These are phyloP conservation scores for Curvularia lunata DNA, from an alignment of 2,329 filamentous ascomycete genomes.

Conservation along the genomic window DNA sequence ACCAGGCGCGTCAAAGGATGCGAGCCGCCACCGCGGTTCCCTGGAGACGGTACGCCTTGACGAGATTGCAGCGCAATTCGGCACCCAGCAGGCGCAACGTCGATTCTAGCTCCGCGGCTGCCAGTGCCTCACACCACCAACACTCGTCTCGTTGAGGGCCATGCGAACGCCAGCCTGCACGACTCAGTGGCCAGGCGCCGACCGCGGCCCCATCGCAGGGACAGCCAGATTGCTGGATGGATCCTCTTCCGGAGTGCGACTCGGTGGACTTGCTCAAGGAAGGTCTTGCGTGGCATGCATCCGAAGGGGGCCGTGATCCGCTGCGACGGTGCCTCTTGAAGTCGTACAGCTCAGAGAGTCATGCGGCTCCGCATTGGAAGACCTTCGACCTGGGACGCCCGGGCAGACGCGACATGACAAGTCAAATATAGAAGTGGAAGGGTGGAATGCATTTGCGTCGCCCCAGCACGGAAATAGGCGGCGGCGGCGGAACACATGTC, in stretches of 20 bases:
- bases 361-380: neutral
- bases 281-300: constrained; percentile 8
- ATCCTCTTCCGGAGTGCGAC: constrained; percentile 2
- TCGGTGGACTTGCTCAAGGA: constrained; percentile 5
- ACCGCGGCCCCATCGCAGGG: constrained; percentile 6
- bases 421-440: neutral
- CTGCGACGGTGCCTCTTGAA: constrained; percentile 5
- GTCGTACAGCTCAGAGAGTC: neutral
- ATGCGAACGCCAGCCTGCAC: neutral
- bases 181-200: neutral
- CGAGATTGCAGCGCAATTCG: constrained; percentile 2
- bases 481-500: no score
- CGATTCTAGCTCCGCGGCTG: constrained; percentile 6
- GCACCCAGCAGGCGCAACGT: constrained; percentile 7
- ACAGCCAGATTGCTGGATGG: neutral
- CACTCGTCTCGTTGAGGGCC: neutral
- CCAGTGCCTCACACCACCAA: constrained; percentile 4
- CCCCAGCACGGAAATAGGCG: neutral
- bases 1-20: neutral
- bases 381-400: neutral
- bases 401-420: neutral
- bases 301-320: neutral
- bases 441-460: neutral
- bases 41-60: constrained; percentile 5
- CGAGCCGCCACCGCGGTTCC: neutral